These are phyloP conservation scores for Triticum monococcum DNA, from an alignment of 176 grass and related monocot genomes.

Conservation along the genomic window DNA sequence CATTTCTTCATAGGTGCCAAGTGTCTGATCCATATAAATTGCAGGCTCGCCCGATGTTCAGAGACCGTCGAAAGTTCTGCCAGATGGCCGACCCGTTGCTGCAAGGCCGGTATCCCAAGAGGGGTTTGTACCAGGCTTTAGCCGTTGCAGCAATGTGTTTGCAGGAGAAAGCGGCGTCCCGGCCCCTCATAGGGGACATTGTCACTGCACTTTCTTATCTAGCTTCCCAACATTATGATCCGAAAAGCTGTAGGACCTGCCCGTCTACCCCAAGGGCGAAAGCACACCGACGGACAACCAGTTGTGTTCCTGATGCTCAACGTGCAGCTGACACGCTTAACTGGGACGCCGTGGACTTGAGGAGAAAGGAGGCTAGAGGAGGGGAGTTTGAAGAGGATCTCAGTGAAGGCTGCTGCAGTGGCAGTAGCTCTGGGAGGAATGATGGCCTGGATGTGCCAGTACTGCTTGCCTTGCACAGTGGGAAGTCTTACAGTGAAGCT, in stretches of 20 bases:
- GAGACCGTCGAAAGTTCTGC: slow-evolving; percentile 85
- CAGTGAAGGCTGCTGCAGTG: slow-evolving; percentile 46
- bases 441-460: slow-evolving; percentile 59
- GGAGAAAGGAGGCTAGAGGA: slow-evolving; percentile 47
- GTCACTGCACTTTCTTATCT: slow-evolving; percentile 93
- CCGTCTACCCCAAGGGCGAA: slow-evolving; percentile 65
- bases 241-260: slow-evolving; percentile 56
- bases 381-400: slow-evolving; percentile 43
- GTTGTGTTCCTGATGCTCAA: slow-evolving; percentile 48
- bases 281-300: slow-evolving; percentile 51
- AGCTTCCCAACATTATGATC: slow-evolving; percentile 75
- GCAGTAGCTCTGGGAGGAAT: slow-evolving; percentile 71
- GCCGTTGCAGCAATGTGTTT: slow-evolving; percentile 97
- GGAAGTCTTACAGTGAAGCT: slow-evolving; percentile 25
- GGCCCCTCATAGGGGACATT: slow-evolving; percentile 91
- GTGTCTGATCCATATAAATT: slow-evolving; percentile 35
- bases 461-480: slow-evolving; percentile 18
- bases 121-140: slow-evolving; percentile 92
- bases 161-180: slow-evolving; percentile 76
- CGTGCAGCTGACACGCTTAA: slow-evolving; percentile 46
- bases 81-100: slow-evolving; percentile 84
- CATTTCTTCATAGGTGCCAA: slow-evolving; percentile 15
- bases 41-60: slow-evolving; percentile 91
- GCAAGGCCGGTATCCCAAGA: slow-evolving; percentile 65
- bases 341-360: slow-evolving; percentile 57